Base-by-base conservation (phyloP, 2,329 filamentous ascomycete species). In the Fusarium verrucosum region DNA sequence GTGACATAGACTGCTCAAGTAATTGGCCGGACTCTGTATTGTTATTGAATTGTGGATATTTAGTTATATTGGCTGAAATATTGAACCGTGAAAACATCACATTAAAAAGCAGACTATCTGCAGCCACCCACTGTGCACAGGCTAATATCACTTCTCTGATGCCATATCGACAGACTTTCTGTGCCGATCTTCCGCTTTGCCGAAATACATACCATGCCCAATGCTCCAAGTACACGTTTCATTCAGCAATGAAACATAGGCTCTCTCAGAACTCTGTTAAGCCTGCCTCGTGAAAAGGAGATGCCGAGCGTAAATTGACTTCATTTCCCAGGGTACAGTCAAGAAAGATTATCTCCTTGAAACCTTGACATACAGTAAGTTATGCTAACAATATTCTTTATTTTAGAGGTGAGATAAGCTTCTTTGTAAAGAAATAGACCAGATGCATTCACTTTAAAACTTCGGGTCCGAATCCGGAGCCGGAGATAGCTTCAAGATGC, bases 131-230 rank as follows among this genome's bases (percentile, higher is more conserved):
- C 11, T 43, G n/a, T 25, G 28, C 26, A 23, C 22, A 7, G 20
- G 28, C 28, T 45, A 50, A 28, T 25, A 28, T 19, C 32, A 28
- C 17, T 33, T 49, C 14, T 54, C 25, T 54, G 32, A 36, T 38
- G 26, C 41, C 41, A 42, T n/a, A n/a, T 47, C 32, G 26, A 47
- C 36, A 46, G 25, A 49, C 32, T n/a, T 38, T 49, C 22, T 51
- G 65, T 67, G 65, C 65, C 65, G 65, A 67, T 68, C 60, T 62
- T 65, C 65, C 65, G 64, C 41, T 38, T 61, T 68, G 51, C 65
- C 65, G 65, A 54, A 14, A 35, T 50, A n/a, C n/a, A n/a, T n/a
- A 41, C 50, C 51, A 58, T 59, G 22, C 49, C 45, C 40, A 63
- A 64, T 54, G 42, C 40, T 44, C 46, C 58, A 57, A 45, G 38